Evolutionary conservation across 2,329 filamentous ascomycete species (phyloP), one percentile per base, ranked within the genome.

Genomic region (Colletotrichum musae): DNA sequence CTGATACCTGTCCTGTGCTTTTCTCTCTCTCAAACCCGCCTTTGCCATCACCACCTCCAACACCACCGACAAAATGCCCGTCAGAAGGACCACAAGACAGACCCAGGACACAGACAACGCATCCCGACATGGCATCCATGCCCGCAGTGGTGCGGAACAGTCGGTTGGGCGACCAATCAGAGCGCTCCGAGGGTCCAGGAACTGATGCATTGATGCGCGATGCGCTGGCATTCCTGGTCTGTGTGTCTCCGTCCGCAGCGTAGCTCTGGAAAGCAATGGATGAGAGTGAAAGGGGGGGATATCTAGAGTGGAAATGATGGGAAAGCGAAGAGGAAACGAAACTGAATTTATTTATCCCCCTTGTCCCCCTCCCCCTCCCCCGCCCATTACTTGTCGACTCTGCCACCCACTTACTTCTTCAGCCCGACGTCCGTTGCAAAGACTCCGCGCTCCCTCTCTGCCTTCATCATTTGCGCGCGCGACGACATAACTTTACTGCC

Each of bases 181-280:
- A 41, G 41, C 41, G 54, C 54, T 48, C 24, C 66, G 45, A 64
- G 51, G 41, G 50, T 66, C 32, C 28, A 24, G 36, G 60, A 56
- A 56, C 50, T 26, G 51, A 57, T 66, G 62, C 66, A 66, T 69
- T 60, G 66, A 69, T 73, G 72, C 72, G 70, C 48, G 70, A 73
- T 73, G 72, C 71, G 72, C 71, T 73, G 72, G 72, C 72, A 73
- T 21, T 68, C 64, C 52, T 81, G 80, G 79, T 77, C 79, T 80
- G 77, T 80, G 58, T 60, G 58, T 60, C 58, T 60, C 58, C 58
- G 47, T 60, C 79, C 80, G 78, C 56, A 73, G 74, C 72, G 26
- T 39, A 64, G 48, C 48, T 66, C 57, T 57, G 51, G 58, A 52
- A 68, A 58, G 41, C 21, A 59, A 56, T 65, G 66, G 47, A 54